Evolutionary conservation across 495 filamentous ascomycete species (phyloP), one percentile per base, ranked within the genome.

Genomic region (Physcia stellaris): DNA sequence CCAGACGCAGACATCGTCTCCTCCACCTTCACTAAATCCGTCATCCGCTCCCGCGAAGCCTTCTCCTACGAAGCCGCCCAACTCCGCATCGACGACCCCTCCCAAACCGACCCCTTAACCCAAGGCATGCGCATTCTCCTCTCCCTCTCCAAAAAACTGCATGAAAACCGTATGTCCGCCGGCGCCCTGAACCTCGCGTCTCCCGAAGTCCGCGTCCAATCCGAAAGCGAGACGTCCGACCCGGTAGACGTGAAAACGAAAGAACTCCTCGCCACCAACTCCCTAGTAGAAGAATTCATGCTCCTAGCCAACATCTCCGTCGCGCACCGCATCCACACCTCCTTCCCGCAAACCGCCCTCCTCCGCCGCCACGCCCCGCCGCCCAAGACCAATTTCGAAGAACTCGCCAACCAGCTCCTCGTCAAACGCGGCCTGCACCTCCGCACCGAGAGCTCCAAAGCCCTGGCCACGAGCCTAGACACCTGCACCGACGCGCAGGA

Each of bases 221-320:
- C 79, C 39, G 92, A 95, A 48, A 88, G 80, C 9, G 88, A 98
- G 49, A 93, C 87, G 0, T 93, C 86, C 4, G 90, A 95, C 52
- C 92, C 90, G 1, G 77, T 94, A 37, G 92, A 99, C 53, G 80
- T 99, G 44, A 85, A 95, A 63, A 93, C 85, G 1, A 98, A 96
- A 57, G 67, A 84, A 39, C 73, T 82, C 42, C 75, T 96, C n/a
- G 85, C 84, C 51, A 98, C 90, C 39, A 96, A 95, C 66, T 95
- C 87, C 18, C 70, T 98, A 5, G 90, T 98, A 18, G 90, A 98
- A 52, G 90, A 98, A 50, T 96, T 98, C 67, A 98, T 98, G 90
- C 70, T 96, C 51, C 83, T 96, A 52, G 90, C 92, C 64, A 98
- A 96, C 60, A 94, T 83, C 53, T 83, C 76, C 43, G 90, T 98